Base-by-base conservation (phyloP, 2,329 filamentous ascomycete genomes). In the Aspergillus sp. region DNA sequence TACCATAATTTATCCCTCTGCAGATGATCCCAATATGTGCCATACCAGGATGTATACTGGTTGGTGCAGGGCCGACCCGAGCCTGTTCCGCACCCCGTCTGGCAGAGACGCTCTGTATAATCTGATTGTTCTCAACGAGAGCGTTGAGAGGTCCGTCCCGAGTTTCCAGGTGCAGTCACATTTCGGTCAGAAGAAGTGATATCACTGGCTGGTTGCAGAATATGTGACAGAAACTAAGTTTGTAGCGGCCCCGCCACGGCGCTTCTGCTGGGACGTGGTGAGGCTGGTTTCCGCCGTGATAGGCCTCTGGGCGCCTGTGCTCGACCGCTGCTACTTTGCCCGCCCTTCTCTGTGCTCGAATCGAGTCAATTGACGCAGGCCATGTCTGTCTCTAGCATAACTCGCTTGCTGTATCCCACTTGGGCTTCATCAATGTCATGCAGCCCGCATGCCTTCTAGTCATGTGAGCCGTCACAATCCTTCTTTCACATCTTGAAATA, bases 171-270 rank as follows among this genome's bases (percentile, higher is more conserved):
- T 7, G 12, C 45, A 35, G 27, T 51, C 48, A 44, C 50, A 52
- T 17, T 31, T 31, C n/a, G 9, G 15, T 27, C 44, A 37, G 19
- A 44, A n/a, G 25, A 31, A 41, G 7, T 19, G 44, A 44, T 50
- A 23, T 39, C 6, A 52, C 46, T 51, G 33, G 52, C 40, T 25
- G 27, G 23, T 41, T 27, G 23, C 21, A 19, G 25, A 44, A 51
- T 27, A 55, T 56, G 47, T 56, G 46, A 56, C 46, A 35, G 39
- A 53, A 43, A 44, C 50, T 61, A 57, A 59, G 45, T 59, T 59
- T 44, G 15, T 11, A 52, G 46, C 35, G 46, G 44, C 61, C 58
- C 60, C 60, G 58, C 60, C 60, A 58, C 60, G 58, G 60, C 60
- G 60, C 60, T 62, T 62, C 58, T 55, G 43, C 52, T 47, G 35